Evolutionary conservation across 164 flowering plant genomes (phyloP).

Genomic region (Litsea cubeba): DNA sequence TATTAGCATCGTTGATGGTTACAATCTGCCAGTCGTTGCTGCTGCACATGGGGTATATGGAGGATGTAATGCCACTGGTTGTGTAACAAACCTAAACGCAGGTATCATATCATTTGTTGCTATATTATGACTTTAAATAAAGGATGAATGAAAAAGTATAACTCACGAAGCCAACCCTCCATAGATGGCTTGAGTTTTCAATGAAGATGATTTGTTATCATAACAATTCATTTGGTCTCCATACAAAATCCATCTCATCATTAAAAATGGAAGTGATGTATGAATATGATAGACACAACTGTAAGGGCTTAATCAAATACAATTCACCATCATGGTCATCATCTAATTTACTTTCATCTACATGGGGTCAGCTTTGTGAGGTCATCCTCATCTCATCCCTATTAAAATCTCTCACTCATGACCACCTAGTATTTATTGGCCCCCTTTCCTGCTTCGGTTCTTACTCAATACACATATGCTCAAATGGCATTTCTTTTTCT

Average conservation of each 20-base stretch:
- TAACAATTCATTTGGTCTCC: not conserved
- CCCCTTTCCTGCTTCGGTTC: no score
- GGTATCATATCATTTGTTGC: slow-evolving; percentile 25
- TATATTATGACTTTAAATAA: not conserved
- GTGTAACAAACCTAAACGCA: slow-evolving; percentile 45
- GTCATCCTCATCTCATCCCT: no score
- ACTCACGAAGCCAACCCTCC: not conserved
- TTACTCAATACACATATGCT: no score
- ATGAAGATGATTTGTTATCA: not conserved
- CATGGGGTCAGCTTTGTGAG: no score
- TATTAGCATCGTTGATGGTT: slow-evolving; percentile 80
- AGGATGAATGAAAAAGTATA: not conserved
- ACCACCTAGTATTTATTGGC: no score
- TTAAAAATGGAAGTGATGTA: not conserved
- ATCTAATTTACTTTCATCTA: no score
- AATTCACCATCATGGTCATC: not conserved
- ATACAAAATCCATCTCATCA: not conserved
- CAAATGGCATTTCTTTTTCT: no score
- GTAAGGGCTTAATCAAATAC: not conserved
- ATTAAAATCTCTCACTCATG: no score
- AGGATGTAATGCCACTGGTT: slow-evolving; percentile 62
- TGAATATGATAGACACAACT: not conserved
- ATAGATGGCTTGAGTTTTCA: not conserved
- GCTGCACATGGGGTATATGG: slow-evolving; percentile 40
- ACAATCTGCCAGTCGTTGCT: slow-evolving; percentile 65